Conservation (phyloP, 164 flowering plant genomes). For the Piper betle region DNA sequence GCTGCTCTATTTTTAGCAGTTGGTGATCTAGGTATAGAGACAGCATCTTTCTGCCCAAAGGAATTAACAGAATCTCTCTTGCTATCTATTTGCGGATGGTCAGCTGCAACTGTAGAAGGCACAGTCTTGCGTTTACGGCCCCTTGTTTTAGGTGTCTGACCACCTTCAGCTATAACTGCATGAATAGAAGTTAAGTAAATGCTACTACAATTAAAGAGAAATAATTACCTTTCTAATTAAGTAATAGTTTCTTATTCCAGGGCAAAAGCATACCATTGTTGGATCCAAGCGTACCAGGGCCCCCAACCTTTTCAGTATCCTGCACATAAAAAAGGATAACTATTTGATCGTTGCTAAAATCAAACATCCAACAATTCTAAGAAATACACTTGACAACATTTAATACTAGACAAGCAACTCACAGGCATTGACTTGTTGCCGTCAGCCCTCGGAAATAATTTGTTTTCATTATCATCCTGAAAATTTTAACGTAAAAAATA, state of each 20-base stretch:
- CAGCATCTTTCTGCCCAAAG: slow-evolving; percentile 25
- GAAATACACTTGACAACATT: too few species aligned
- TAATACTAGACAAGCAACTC: slow-evolving; percentile 2
- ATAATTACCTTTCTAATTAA: slow-evolving; percentile 18
- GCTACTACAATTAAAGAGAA: slow-evolving; percentile 4
- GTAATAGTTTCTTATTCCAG: slow-evolving; percentile 15
- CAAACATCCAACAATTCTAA: not conserved
- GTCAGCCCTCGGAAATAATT: slow-evolving; percentile 10
- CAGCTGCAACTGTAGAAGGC: slow-evolving; percentile 24
- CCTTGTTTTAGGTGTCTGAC: slow-evolving; percentile 15
- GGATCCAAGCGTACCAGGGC: slow-evolving; percentile 18
- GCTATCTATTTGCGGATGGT: slow-evolving; percentile 13
- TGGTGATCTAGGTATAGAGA: slow-evolving; percentile 20
- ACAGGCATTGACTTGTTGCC: slow-evolving; percentile 28
- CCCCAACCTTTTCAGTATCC: slow-evolving; percentile 25
- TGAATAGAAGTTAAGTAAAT: slow-evolving; percentile 6
- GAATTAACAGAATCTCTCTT: slow-evolving; percentile 21
- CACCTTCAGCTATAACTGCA: slow-evolving; percentile 15
- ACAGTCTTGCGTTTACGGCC: slow-evolving; percentile 18
- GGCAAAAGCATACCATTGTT: slow-evolving; percentile 36
- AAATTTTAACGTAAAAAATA: not conserved
- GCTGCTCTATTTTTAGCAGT: slow-evolving; percentile 17
- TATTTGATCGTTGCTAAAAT: not conserved
- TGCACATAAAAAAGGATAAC: slow-evolving; percentile 7
- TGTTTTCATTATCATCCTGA: slow-evolving; percentile 24